A percentile compares a stretch with the other conserved stretches of the same genome.
Conservation (phyloP, 768 basidiomycete species). For the Leccinum longicurvipes region DNA sequence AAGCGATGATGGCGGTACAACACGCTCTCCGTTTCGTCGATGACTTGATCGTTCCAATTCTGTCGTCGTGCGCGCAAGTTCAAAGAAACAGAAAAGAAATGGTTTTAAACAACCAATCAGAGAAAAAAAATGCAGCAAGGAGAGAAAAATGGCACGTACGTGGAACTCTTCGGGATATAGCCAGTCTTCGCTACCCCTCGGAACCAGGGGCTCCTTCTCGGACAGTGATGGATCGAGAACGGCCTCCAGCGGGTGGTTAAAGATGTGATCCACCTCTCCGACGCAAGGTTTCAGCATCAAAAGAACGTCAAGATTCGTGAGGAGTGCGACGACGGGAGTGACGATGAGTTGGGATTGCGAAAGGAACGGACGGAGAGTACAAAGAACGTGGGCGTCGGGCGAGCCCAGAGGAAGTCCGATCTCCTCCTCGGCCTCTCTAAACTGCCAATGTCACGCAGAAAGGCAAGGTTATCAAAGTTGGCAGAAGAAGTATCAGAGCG, state of each 20-base stretch:
- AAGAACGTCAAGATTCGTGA: slow-evolving; percentile 53
- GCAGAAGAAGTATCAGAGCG: not conserved
- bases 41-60: slow-evolving; percentile 51
- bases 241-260: slow-evolving; percentile 74
- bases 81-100: not conserved
- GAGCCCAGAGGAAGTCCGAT: slow-evolving; percentile 61
- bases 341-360: slow-evolving; percentile 70
- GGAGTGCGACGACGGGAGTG: slow-evolving; percentile 72
- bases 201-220: slow-evolving; percentile 46
- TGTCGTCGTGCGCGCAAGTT: slow-evolving; percentile 23
- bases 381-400: slow-evolving; percentile 57
- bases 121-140: not conserved
- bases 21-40: slow-evolving; percentile 45
- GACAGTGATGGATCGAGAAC: slow-evolving; percentile 56
- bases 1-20: slow-evolving; percentile 84
- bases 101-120: not conserved
- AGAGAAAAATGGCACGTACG: slow-evolving; percentile 41
- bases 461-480: not conserved
- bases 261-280: slow-evolving; percentile 76
- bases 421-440: slow-evolving; percentile 84
- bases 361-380: slow-evolving; percentile 62
- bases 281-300: slow-evolving; percentile 49
- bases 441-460: slow-evolving; percentile 44
- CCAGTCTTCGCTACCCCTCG: slow-evolving; percentile 70
- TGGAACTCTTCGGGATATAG: slow-evolving; percentile 69